Conservation (phyloP, 495 filamentous ascomycete species). For the Pseudevernia furfuracea region DNA sequence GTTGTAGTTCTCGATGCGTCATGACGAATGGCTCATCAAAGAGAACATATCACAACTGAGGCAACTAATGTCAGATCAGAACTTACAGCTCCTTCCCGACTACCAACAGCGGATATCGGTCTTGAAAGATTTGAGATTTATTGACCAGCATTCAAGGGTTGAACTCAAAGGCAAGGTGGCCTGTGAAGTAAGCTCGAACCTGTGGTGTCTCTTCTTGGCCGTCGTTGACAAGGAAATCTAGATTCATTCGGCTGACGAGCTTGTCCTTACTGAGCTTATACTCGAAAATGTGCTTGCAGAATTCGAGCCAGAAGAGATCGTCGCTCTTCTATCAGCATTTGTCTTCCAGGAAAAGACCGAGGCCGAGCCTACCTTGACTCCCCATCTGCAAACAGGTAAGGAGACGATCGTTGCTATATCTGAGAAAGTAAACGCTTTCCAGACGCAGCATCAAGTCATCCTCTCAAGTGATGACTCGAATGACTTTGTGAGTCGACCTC, state of each 20-base stretch:
- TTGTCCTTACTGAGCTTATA: constrained; percentile 93
- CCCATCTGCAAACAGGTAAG: constrained; percentile 73
- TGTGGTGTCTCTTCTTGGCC: background rate
- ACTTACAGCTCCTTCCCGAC: constrained; percentile 92
- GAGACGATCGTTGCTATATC: constrained; percentile 80
- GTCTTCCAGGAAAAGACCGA: constrained; percentile 99
- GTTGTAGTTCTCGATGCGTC: constrained; percentile 72
- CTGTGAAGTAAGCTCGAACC: constrained; percentile 56
- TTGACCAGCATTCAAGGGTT: constrained; percentile 75
- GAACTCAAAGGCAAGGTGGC: constrained; percentile 96
- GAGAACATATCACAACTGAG: constrained; percentile 81
- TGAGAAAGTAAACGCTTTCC: constrained; percentile 81
- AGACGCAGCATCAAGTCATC: constrained; percentile 83
- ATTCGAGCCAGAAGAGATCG: constrained; percentile 94
- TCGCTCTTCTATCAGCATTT: constrained; percentile 85
- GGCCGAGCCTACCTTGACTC: constrained; percentile 70
- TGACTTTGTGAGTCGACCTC: constrained; percentile 77
- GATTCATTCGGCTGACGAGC: constrained; percentile 93
- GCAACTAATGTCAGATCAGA: constrained; percentile 87
- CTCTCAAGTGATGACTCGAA: constrained; percentile 80
- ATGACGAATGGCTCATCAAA: constrained; percentile 89
- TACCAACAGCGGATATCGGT: constrained; percentile 93
- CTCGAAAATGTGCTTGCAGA: constrained; percentile 93
- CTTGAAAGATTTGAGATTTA: constrained; percentile 80
- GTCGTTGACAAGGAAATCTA: constrained; percentile 24